Evolutionary conservation across 208 protist species (phyloP), one percentile per base, ranked within the genome.

Genomic region (Acanthamoeba lenticulata): DNA sequence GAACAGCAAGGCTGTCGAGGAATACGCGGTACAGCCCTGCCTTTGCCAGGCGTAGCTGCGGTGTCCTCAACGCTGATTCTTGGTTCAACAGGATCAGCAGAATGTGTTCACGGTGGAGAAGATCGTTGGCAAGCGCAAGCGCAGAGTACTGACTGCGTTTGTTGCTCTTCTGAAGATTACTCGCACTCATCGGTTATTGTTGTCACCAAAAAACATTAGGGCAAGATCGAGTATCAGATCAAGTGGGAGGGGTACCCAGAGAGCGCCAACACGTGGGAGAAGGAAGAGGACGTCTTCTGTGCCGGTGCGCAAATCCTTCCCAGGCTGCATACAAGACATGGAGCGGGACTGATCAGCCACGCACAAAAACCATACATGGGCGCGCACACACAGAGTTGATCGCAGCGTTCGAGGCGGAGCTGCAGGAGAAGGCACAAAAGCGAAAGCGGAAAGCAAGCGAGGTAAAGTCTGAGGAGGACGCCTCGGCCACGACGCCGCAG

Each of bases 181-280:
- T n/a, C n/a, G n/a, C n/a, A n/a, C n/a, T n/a, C n/a, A n/a, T n/a
- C n/a, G n/a, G n/a, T 24, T 34, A 6, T 65, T 65, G n/a, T 15
- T 29, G 7, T 15, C 57, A 36, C 57, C 2, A 1, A 4, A 6
- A 0, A 36, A 67, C 57, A 67, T 19, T 42, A 90, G 83, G 83
- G 83, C 36, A 90, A 90, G 19, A 36, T 90, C 17, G 83, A 90
- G 52, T 90, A 90, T 29, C 52, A 69, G 17, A 62, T 90, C 19
- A 90, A 90, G 36, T 90, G 83, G 83, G 83, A 90, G 38, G 83
- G 83, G 2, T 90, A 90, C 24, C 83, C 83, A 11, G 83, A 90
- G 5, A 36, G 34, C 34, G 49, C 83, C 5, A 90, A 90, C 83
- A 90, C 83, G 9, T 90, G 83, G 83, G 83, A 90, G 34, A 90